A percentile compares a stretch with the other conserved stretches of the same genome.
These are phyloP conservation scores for Aspergillus sp. DNA, from an alignment of 2,329 filamentous ascomycete genomes.

Conservation along the genomic window DNA sequence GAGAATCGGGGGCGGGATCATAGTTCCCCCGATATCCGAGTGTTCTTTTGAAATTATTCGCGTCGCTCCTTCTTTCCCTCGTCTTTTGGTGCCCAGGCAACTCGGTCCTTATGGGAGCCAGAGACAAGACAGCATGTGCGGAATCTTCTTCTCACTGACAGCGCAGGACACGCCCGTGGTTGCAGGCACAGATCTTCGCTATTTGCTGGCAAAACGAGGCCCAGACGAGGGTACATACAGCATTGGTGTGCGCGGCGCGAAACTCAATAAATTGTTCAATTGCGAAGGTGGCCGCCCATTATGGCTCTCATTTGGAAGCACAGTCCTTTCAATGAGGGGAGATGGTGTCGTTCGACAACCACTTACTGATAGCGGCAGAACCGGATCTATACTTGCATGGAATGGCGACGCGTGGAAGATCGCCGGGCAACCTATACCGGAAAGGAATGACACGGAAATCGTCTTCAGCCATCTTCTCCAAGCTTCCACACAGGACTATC, in stretches of 20 bases:
- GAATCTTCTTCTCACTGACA: constrained; percentile 54
- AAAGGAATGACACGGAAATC: constrained; percentile 79
- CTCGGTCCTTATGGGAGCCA: background rate
- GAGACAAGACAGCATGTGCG: constrained; percentile 42
- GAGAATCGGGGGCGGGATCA: constrained; percentile 39
- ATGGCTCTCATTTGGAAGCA: constrained; percentile 69
- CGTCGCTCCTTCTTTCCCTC: background rate
- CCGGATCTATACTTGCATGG: constrained; percentile 79
- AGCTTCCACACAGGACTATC: constrained; percentile 27
- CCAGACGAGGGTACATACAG: constrained; percentile 38
- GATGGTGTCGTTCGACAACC: constrained; percentile 71
- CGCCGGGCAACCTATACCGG: constrained; percentile 54
- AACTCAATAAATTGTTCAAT: constrained; percentile 5
- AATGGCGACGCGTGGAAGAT: constrained; percentile 95
- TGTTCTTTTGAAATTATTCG: constrained; percentile 1
- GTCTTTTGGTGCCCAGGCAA: background rate
- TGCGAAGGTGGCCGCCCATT: constrained; percentile 27
- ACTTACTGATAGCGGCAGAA: constrained; percentile 54
- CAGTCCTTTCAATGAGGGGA: constrained; percentile 87
- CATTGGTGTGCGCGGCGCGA: constrained; percentile 22
- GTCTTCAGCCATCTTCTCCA: constrained; percentile 63
- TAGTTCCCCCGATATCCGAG: constrained; percentile 31
- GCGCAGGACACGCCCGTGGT: constrained; percentile 23
- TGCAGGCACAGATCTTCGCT: constrained; percentile 33
- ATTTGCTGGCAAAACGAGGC: constrained; percentile 41